Base-by-base conservation (phyloP, 176 grass and related monocot genomes). In the Cenchrus purpureus region DNA sequence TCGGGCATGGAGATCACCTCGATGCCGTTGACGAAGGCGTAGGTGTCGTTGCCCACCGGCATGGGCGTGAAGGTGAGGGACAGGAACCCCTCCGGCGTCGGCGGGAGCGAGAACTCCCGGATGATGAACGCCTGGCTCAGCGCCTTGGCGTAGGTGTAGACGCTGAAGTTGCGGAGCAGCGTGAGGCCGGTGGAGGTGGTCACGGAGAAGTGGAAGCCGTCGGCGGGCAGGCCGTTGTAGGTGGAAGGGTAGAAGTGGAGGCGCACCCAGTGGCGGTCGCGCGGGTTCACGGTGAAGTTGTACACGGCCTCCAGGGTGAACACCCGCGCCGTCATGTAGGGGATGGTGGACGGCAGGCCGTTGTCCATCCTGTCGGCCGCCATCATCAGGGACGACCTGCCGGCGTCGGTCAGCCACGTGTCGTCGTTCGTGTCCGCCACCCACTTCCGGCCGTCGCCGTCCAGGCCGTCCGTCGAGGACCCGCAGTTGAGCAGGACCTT, bases 221-320 rank as follows among this genome's bases (percentile, higher is more conserved):
- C 55, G 8, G 92, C 53, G 9, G 53, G 8, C 37, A 97, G 71
- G 17, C 84, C 92, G 73, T 83, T 91, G 87, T 95, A 97, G 45
- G 67, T 82, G 32, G 95, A 69, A 12, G 92, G 95, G 77, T 97
- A 97, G 88, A 97, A 95, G 89, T 93, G 88, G 64, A 97, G 92
- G 55, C 92, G 92, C 15, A 97, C 50, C 90, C 86, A 97, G 87
- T 95, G 90, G 3, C 90, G 90, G 34, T 91, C 90, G 12, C 31
- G 59, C 62, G 78, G 84, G 82, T 69, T 88, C 62, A 95, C 79
- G 6, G 84, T 75, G 80, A 97, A 91, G 84, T 91, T 91, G 84
- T 97, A 97, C 29, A 50, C 71, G 9, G 92, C 29, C 57, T 86
- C 46, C 31, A 70, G 22, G 28, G 88, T 92, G 88, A 97, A 97